phyloP scores from a whole-genome alignment of 164 flowering plant species.

The Vitis riparia region DNA sequence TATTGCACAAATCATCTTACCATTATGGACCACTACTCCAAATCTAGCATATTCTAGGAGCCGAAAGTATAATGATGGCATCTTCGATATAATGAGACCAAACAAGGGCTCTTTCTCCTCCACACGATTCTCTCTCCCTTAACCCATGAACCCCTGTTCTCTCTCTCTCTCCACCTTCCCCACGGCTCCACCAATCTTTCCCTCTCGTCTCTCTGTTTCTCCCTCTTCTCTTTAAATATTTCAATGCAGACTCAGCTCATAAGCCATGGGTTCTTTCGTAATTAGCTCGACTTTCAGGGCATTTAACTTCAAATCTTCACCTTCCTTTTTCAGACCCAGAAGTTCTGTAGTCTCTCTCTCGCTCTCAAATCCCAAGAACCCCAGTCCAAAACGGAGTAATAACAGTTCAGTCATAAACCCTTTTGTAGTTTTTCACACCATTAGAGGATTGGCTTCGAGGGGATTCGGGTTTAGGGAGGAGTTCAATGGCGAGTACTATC shows the following conservation, averaged over 20 bases:
- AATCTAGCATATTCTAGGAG: constrained; percentile 11
- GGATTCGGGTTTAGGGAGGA: constrained; percentile 22
- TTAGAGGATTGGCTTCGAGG: constrained; percentile 34
- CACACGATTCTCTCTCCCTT: constrained; percentile 1
- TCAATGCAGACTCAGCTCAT: too few relatives aligned
- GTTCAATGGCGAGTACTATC: constrained; percentile 26
- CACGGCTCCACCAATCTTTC: too few relatives aligned
- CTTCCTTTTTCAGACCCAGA: constrained; percentile 6
- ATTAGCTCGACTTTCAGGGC: too few relatives aligned
- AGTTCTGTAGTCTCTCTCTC: constrained; percentile 15
- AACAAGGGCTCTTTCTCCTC: constrained; percentile 11
- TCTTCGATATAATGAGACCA: constrained; percentile 6
- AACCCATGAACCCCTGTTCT: not conserved
- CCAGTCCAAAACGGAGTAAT: not conserved
- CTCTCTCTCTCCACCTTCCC: not conserved
- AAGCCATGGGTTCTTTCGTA: too few relatives aligned
- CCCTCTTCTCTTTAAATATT: too few relatives aligned
- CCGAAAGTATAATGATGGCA: constrained; percentile 8
- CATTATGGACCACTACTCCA: too few relatives aligned
- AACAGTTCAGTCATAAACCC: constrained; percentile 20
- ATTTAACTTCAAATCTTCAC: too few relatives aligned
- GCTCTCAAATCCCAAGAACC: constrained; percentile 16
- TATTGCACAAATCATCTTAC: too few relatives aligned
- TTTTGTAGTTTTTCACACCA: constrained; percentile 32
- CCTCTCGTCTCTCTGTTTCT: too few relatives aligned